These are phyloP conservation scores for Apophysomyces sp. DNA, from an alignment of 371 early-diverging fungal species.

Conservation along the genomic window DNA sequence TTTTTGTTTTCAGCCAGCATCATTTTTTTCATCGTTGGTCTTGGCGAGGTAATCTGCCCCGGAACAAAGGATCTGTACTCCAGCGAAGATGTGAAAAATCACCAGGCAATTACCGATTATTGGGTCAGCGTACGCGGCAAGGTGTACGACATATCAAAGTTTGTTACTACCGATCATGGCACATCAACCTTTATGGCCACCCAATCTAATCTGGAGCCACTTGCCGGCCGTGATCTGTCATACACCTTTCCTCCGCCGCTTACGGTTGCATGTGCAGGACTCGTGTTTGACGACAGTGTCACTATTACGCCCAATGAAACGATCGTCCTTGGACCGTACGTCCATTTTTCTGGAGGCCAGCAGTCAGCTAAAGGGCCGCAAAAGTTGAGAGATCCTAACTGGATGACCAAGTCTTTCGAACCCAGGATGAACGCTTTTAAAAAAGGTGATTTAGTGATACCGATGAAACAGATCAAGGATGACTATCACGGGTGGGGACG, in stretches of 20 bases:
- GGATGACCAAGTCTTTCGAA: slow-evolving; percentile 27
- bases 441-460: slow-evolving; percentile 27
- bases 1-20: slow-evolving; percentile 49
- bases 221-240: slow-evolving; percentile 59
- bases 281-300: slow-evolving; percentile 37
- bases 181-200: slow-evolving; percentile 38
- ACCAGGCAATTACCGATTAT: slow-evolving; percentile 49
- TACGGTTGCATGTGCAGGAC: slow-evolving; percentile 51
- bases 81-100: slow-evolving; percentile 43
- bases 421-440: slow-evolving; percentile 33
- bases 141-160: slow-evolving; percentile 76
- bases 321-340: slow-evolving; percentile 33
- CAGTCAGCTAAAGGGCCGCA: slow-evolving; percentile 23
- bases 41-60: slow-evolving; percentile 57
- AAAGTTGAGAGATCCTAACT: slow-evolving; percentile 35
- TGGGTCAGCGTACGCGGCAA: slow-evolving; percentile 70
- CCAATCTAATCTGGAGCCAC: slow-evolving; percentile 45
- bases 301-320: slow-evolving; percentile 44
- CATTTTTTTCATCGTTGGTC: slow-evolving; percentile 60
- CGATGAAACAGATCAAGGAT: slow-evolving; percentile 17
- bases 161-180: slow-evolving; percentile 62
- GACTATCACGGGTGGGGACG: slow-evolving; percentile 30
- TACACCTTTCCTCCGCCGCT: slow-evolving; percentile 58
- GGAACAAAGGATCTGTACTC: slow-evolving; percentile 49
- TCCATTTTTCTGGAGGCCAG: slow-evolving; percentile 23